A percentile compares a stretch with the other conserved stretches of the same genome.
phyloP scores from a whole-genome alignment of 2,329 filamentous ascomycete species.

The Hymenoscyphus fructigenus region DNA sequence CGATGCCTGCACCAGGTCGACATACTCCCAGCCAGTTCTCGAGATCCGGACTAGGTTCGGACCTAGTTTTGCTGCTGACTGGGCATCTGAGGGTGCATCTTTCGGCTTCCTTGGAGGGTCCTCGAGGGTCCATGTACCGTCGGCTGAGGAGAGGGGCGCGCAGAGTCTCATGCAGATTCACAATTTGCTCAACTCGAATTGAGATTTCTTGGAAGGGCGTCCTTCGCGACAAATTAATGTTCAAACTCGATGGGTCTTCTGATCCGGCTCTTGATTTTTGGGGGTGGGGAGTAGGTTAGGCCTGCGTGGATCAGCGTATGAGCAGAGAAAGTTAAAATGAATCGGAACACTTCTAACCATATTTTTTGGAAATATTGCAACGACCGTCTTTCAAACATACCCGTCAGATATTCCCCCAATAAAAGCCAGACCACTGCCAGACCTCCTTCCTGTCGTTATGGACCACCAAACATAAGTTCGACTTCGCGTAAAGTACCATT shows the following conservation, averaged over 20 bases:
- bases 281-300: background rate
- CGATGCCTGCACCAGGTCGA: slow-evolving; percentile 35
- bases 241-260: background rate
- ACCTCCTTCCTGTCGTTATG: slow-evolving; percentile 1
- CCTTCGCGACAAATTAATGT: too few relatives aligned
- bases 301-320: background rate
- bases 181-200: slow-evolving; percentile 34
- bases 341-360: background rate
- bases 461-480: background rate
- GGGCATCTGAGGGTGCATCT: slow-evolving; percentile 22
- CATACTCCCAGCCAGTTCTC: slow-evolving; percentile 33
- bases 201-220: slow-evolving; percentile 8
- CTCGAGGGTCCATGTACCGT: slow-evolving; percentile 17
- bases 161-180: slow-evolving; percentile 36
- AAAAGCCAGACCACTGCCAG: slow-evolving; percentile 20
- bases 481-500: background rate
- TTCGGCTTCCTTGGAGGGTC: slow-evolving; percentile 26
- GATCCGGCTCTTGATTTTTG: background rate
- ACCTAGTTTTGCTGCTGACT: slow-evolving; percentile 33
- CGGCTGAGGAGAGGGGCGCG: slow-evolving; percentile 29
- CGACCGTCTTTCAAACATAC: slow-evolving; percentile 1
- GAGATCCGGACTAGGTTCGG: slow-evolving; percentile 33
- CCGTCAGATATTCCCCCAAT: slow-evolving; percentile 4
- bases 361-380: slow-evolving; percentile 5
- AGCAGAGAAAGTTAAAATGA: background rate